Conservation (phyloP, 2,329 filamentous ascomycete species). For the Leptographium procerum region DNA sequence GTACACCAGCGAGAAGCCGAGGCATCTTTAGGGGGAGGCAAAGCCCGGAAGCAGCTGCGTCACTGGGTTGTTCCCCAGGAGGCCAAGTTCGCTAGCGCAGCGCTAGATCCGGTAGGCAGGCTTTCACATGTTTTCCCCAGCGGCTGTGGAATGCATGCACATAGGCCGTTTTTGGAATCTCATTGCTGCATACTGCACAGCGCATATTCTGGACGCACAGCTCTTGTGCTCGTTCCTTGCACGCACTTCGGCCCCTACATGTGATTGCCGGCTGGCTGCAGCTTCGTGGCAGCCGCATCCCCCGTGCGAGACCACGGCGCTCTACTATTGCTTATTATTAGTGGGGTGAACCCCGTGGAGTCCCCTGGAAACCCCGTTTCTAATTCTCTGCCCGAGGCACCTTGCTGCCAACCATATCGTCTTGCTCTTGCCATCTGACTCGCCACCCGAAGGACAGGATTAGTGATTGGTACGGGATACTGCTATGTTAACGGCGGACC, state of each 20-base stretch:
- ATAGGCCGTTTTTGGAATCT: not conserved
- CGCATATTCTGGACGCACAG: too few relatives aligned
- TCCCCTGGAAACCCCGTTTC: not conserved
- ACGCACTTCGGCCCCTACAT: not conserved
- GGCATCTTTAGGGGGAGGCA: not conserved
- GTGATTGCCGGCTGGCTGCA: not conserved
- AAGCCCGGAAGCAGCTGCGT: not conserved
- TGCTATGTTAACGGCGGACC: too few relatives aligned
- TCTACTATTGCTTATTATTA: not conserved
- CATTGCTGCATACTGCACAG: not conserved
- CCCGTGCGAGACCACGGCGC: not conserved
- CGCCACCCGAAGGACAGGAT: too few relatives aligned
- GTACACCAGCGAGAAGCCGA: not conserved
- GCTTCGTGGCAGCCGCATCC: not conserved
- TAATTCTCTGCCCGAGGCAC: not conserved
- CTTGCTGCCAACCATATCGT: too few relatives aligned
- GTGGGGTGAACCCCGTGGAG: not conserved
- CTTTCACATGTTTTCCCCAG: not conserved
- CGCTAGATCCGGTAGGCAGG: not conserved
- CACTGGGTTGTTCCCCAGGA: not conserved
- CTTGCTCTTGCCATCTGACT: not conserved
- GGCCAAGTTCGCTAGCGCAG: not conserved
- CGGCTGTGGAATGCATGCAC: not conserved
- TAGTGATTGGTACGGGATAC: too few relatives aligned
- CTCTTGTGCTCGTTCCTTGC: not conserved